Base-by-base conservation (phyloP, 2,329 filamentous ascomycete genomes). In the Clonostachys sp. region DNA sequence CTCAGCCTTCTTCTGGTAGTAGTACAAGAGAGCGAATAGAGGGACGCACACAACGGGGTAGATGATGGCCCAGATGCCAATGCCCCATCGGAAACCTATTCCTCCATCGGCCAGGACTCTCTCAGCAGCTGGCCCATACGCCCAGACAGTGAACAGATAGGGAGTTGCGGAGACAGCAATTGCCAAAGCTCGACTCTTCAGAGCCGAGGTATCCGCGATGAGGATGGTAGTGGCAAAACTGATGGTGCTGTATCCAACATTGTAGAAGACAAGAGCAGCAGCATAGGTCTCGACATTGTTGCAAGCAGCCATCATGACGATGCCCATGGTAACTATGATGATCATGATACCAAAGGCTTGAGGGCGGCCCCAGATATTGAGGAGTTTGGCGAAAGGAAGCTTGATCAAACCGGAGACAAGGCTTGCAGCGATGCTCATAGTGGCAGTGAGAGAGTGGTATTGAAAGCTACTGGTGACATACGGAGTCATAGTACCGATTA, bases 221-320 rank as follows among this genome's bases (percentile, higher is more conserved):
- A 87, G 79, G 13, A 88, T 78, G 49, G 78, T 75, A 20, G 85
- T 68, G n/a, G 75, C 72, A 55, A 84, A 86, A 46, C 76, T 75
- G 45, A 86, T 67, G 30, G 81, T 83, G 10, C 74, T 75, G 46
- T 73, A 69, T 13, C 84, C 84, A 35, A 83, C 73, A 36, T 74
- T 77, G 58, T 86, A 85, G 52, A 86, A 81, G 5, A 86, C 80
- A 60, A 65, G 70, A 14, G 77, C 80, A 10, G 80, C 80, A 48
- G 77, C 76, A 57, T 80, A 68, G 7, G 62, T 62, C 2, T 55
- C 53, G 7, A 67, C 53, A 45, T 58, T 59, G 6, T 74, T 66
- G 55, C 74, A 84, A 1, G 71, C 71, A 16, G 84, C 84, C 70
- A 84, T 83, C 56, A 87, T 71, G 38, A 83, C 71, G 42, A 84